These are phyloP conservation scores for Penicillium decumbens DNA, from an alignment of 2,329 filamentous ascomycete genomes.

Conservation along the genomic window DNA sequence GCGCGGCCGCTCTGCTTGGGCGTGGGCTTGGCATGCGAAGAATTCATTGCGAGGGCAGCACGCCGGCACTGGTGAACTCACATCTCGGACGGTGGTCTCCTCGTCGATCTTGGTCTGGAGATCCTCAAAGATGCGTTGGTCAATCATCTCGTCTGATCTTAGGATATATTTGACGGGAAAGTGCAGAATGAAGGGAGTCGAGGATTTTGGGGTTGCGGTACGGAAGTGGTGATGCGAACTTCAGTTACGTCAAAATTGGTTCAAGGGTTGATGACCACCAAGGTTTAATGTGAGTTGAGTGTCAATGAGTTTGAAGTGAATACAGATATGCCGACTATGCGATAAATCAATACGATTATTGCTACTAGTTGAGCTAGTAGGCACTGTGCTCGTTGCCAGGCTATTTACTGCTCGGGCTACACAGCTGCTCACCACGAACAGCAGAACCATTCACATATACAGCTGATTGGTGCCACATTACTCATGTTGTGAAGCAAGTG, in stretches of 20 bases:
- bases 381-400: neutral
- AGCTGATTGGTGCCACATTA: neutral
- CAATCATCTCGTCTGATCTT: slow-evolving; percentile 54
- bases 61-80: slow-evolving; percentile 30
- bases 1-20: slow-evolving; percentile 6
- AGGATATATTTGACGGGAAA: neutral
- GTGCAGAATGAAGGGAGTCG: neutral
- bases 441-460: neutral
- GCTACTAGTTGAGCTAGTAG: neutral
- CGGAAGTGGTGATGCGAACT: slow-evolving; percentile 11
- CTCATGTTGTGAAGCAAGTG: neutral
- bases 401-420: neutral
- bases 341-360: neutral
- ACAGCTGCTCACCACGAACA: neutral
- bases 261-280: neutral
- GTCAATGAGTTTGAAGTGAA: neutral
- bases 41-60: slow-evolving; percentile 8
- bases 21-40: slow-evolving; percentile 21
- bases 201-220: slow-evolving; percentile 10
- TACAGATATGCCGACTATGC: neutral
- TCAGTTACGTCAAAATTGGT: slow-evolving; percentile 15
- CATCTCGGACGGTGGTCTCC: slow-evolving; percentile 74
- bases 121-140: slow-evolving; percentile 78
- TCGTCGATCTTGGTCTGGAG: slow-evolving; percentile 88
- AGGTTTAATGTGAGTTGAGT: neutral